phyloP scores from a whole-genome alignment of 2,329 filamentous ascomycete genomes.

The Cladobotryum mycophilum region DNA sequence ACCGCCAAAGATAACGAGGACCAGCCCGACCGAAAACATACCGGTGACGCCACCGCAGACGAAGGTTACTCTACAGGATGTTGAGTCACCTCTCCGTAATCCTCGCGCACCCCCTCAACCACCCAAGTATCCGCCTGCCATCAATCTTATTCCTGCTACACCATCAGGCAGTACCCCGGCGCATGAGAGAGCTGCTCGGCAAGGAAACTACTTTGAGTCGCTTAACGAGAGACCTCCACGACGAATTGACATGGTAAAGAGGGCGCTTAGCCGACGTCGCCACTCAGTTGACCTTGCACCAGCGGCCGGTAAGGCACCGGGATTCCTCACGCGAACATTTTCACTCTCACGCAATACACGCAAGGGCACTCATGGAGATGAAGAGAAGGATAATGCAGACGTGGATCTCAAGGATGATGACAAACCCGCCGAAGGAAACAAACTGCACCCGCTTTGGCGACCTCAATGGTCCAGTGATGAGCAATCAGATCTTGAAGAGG shows the following conservation, averaged over 20 bases:
- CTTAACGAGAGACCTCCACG: constrained; percentile 39
- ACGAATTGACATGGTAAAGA: constrained; percentile 46
- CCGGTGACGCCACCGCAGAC: constrained; percentile 49
- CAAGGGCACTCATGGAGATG: constrained; percentile 20
- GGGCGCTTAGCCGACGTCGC: constrained; percentile 46
- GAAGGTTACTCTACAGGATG: constrained; percentile 42
- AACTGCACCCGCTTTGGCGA: constrained; percentile 56
- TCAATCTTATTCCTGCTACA: constrained; percentile 58
- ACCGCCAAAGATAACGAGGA: constrained; percentile 30
- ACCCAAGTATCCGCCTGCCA: constrained; percentile 33
- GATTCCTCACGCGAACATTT: constrained; percentile 45
- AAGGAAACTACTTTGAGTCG: constrained; percentile 50
- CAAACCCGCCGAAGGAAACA: constrained; percentile 44
- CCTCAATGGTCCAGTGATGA: constrained; percentile 39
- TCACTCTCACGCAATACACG: constrained; percentile 42
- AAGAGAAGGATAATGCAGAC: constrained; percentile 22
- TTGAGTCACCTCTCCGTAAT: constrained; percentile 58
- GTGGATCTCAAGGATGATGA: constrained; percentile 39
- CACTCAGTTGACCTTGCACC: constrained; percentile 37
- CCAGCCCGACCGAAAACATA: constrained; percentile 23
- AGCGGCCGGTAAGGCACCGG: constrained; percentile 31
- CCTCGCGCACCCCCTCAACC: constrained; percentile 53
- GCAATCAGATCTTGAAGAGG: constrained; percentile 15
- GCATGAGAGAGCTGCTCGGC: constrained; percentile 43
- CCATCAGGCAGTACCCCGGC: constrained; percentile 54